Evolutionary conservation across 805 yeast genomes (phyloP).

Genomic region (Henningerozyma blattae): DNA sequence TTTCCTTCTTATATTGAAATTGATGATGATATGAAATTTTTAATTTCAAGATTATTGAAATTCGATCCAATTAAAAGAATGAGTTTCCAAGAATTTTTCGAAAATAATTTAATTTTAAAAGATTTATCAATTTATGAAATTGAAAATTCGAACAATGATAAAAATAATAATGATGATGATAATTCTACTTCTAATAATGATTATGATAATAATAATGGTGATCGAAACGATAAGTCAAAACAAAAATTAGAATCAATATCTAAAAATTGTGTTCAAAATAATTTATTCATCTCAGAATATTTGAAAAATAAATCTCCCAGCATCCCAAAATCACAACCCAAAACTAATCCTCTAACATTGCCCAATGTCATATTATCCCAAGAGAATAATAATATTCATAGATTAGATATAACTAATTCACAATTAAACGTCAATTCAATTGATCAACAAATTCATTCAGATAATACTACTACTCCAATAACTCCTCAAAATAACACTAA

Average conservation of each 20-base stretch:
- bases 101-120: constrained; percentile 48
- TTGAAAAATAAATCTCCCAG: constrained; percentile 26
- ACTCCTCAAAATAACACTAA: neutral
- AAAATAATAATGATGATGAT: no score
- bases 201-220: no score
- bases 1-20: constrained; percentile 63
- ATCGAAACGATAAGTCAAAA: constrained; percentile 33
- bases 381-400: neutral
- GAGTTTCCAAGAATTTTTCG: constrained; percentile 80
- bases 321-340: no score
- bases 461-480: neutral
- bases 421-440: constrained; percentile 1
- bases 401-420: neutral
- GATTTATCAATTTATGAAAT: constrained; percentile 32
- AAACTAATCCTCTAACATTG: neutral
- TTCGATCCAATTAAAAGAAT: constrained; percentile 81
- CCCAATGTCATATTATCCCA: neutral
- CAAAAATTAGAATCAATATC: constrained; percentile 49
- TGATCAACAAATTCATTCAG: constrained; percentile 4
- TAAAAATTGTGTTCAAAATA: constrained; percentile 49
- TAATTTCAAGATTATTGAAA: constrained; percentile 66
- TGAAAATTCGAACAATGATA: no score
- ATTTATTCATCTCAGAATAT: constrained; percentile 77
- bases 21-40: constrained; percentile 49
- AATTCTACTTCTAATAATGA: constrained; percentile 32